phyloP scores from a whole-genome alignment of 140 eudicot species.

The Cichorium intybus region DNA sequence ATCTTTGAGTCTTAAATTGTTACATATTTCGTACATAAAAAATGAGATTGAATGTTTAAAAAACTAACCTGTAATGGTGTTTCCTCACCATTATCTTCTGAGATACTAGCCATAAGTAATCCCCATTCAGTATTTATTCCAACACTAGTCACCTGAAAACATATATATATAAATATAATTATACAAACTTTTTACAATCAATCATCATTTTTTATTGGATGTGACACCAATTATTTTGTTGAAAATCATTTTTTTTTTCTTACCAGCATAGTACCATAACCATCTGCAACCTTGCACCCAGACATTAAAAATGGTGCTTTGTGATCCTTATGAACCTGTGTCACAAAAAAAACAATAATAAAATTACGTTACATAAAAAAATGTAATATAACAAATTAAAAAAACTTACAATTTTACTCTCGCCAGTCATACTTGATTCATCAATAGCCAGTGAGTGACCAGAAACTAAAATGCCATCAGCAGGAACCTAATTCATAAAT shows the following conservation, averaged over 20 bases:
- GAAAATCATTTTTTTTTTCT: background rate
- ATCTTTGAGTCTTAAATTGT: no score
- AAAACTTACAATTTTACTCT: slow-evolving; percentile 82
- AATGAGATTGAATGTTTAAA: background rate
- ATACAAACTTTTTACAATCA: no score
- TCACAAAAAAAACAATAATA: slow-evolving; percentile 2
- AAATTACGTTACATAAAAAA: slow-evolving; percentile 3
- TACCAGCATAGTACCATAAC: slow-evolving; percentile 98
- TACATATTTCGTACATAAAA: background rate
- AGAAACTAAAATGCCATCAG: slow-evolving; percentile 78
- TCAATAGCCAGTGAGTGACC: slow-evolving; percentile 91
- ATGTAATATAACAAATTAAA: background rate
- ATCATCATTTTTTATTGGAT: no score
- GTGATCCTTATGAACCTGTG: slow-evolving; percentile 75
- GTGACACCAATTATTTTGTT: background rate
- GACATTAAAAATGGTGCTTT: slow-evolving; percentile 89
- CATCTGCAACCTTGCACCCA: slow-evolving; percentile 98
- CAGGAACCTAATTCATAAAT: slow-evolving; percentile 63
- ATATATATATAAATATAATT: background rate
- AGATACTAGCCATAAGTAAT: slow-evolving; percentile 93
- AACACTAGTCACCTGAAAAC: slow-evolving; percentile 74
- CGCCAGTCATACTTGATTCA: slow-evolving; percentile 99
- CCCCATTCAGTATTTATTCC: slow-evolving; percentile 99
- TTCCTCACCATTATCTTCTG: slow-evolving; percentile 98
- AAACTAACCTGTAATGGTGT: slow-evolving; percentile 87